Conservation (phyloP, 106 monocot species). For the Dioscorea alata region DNA sequence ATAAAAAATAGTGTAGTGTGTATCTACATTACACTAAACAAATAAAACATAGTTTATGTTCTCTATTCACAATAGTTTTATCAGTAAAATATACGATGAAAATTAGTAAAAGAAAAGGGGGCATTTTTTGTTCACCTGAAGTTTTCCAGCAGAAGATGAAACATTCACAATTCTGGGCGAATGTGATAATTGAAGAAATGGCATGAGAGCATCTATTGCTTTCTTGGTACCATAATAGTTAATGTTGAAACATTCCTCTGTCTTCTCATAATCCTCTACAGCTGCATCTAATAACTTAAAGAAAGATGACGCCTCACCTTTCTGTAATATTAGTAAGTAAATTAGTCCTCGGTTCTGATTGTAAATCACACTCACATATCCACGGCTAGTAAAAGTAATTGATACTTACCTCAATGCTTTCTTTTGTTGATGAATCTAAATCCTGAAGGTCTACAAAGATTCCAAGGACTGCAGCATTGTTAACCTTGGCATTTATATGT, state of each 20-base stretch:
- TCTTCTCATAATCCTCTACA: neutral
- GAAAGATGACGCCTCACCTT: no score
- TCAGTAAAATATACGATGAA: no score
- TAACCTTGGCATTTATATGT: neutral
- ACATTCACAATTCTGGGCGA: neutral
- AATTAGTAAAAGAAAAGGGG: no score
- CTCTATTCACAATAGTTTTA: no score
- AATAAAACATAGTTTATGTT: no score
- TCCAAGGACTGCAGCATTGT: neutral
- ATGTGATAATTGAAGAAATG: constrained; percentile 5
- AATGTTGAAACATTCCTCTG: constrained; percentile 2
- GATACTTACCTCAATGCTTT: neutral
- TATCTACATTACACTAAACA: no score
- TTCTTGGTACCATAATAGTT: constrained; percentile 3
- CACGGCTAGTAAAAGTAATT: no score
- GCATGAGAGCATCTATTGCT: neutral
- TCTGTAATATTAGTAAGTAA: neutral
- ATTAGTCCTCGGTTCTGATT: no score
- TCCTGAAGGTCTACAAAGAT: neutral
- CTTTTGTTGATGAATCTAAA: neutral
- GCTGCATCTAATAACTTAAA: no score
- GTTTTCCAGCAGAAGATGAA: neutral
- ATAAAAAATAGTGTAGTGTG: no score
- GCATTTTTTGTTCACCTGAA: neutral
- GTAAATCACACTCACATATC: no score